Base-by-base conservation (phyloP, 1,284 basidiomycete genomes). In the Naganishia sp. region DNA sequence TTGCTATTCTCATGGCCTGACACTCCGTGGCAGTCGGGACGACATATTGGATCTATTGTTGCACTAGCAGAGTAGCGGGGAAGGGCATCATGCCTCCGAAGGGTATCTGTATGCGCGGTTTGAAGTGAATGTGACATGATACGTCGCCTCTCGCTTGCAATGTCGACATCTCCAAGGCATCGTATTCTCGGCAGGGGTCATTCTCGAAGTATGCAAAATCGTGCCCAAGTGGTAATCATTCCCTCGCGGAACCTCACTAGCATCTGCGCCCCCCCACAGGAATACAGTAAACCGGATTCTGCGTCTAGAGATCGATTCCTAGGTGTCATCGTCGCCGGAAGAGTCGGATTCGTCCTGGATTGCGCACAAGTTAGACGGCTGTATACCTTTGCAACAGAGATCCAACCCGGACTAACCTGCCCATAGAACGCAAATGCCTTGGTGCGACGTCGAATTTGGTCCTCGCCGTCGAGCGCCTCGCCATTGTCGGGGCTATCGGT, bases 361-460 rank as follows among this genome's bases (percentile, higher is more conserved):
- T 10, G 32, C 52, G 23, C 4, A 51, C 25, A 49, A 49, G n/a
- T 21, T 4, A 9, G 17, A 35, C 35, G 35, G 35, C 35, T 39
- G 35, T 10, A 10, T 39, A 39, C 7, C 10, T 9, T 9, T 10
- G 35, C 3, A 39, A 39, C 10, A 39, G 35, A 39, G 64, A 74
- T 71, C 72, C 74, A 13, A 23, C 42, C 13, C 55, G 47, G 11
- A 67, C 76, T 68, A 61, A 76, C 72, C 69, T 79, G 75, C 32
- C 79, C 76, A 63, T 79, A 74, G 77, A 74, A 77, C 13, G 79
- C 77, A 67, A 79, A 78, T 39, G 77, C 77, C 68, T 79, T 77
- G 57, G 74, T 68, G 49, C 73, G 70, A 39, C 69, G 66, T 64
- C 65, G 28, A 54, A 63, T 66, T 50, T 64, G 54, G 43, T 57